Evolutionary conservation across 2,329 filamentous ascomycete species (phyloP).

Genomic region (Nemania abortiva): DNA sequence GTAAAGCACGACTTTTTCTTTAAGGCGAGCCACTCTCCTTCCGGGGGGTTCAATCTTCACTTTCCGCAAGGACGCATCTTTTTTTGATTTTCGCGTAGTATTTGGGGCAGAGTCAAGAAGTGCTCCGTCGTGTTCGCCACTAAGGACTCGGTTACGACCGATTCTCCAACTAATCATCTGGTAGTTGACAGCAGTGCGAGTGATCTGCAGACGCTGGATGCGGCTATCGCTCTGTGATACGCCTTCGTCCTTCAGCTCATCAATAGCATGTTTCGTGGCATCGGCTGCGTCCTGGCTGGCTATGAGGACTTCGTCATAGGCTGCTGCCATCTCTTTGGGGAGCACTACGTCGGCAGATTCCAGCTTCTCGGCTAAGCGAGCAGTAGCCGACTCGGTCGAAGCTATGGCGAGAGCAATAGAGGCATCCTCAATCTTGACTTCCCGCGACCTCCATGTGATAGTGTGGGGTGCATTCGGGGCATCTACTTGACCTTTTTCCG

Average conservation of each 20-base stretch:
- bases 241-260: conserved; percentile 86
- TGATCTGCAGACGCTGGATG: conserved; percentile 94
- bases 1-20: conserved; percentile 89
- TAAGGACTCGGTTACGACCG: conserved; percentile 89
- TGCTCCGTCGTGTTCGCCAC: conserved; percentile 84
- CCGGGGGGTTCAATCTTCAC: conserved; percentile 70
- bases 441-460: conserved; percentile 86
- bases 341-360: conserved; percentile 58
- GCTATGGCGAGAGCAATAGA: conserved; percentile 88
- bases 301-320: conserved; percentile 91
- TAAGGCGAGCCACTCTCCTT: conserved; percentile 81
- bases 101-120: conserved; percentile 62
- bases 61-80: conserved; percentile 61
- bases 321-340: conserved; percentile 79
- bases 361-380: conserved; percentile 62
- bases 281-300: conserved; percentile 95
- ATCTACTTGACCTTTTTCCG: conserved; percentile 62
- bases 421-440: conserved; percentile 91
- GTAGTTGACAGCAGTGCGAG: conserved; percentile 92
- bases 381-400: conserved; percentile 69
- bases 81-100: conserved; percentile 65
- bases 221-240: conserved; percentile 84
- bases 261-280: conserved; percentile 91
- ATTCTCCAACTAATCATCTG: conserved; percentile 95
- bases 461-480: conserved; percentile 74